Evolutionary conservation across 2,329 filamentous ascomycete species (phyloP).

Genomic region (Diaporthe humulicola): DNA sequence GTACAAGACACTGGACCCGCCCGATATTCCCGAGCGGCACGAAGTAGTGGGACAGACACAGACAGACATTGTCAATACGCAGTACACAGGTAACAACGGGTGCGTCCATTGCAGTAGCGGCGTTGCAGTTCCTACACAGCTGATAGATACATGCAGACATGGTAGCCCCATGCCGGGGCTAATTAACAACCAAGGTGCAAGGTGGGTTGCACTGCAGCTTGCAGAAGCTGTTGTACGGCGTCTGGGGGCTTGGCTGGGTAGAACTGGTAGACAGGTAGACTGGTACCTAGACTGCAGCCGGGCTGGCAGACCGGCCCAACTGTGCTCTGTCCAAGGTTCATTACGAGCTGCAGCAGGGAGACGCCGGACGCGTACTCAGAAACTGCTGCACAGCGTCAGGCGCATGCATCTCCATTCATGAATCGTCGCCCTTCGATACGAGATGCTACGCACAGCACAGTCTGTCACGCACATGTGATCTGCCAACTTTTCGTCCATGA

Average conservation of each 20-base stretch:
- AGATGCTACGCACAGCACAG: slow-evolving; percentile 3
- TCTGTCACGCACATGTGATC: slow-evolving; percentile 6
- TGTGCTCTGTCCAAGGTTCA: slow-evolving; percentile 5
- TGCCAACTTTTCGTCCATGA: background rate
- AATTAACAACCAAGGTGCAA: background rate
- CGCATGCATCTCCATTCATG: slow-evolving; percentile 7
- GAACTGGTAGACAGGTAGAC: no score
- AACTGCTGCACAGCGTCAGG: slow-evolving; percentile 19
- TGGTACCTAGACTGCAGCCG: no score
- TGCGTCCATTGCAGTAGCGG: slow-evolving; percentile 26
- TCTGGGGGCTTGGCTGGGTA: slow-evolving; percentile 1
- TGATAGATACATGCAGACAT: background rate
- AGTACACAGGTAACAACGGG: background rate
- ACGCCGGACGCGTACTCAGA: background rate
- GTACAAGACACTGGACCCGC: background rate
- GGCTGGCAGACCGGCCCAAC: background rate
- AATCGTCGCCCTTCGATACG: slow-evolving; percentile 11
- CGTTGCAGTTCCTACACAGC: slow-evolving; percentile 2
- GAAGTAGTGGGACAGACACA: background rate
- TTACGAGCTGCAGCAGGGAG: slow-evolving; percentile 33
- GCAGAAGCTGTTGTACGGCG: slow-evolving; percentile 30
- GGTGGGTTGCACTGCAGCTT: slow-evolving; percentile 39
- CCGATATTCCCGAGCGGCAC: background rate
- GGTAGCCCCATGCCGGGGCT: background rate
- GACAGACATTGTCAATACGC: background rate